Base-by-base conservation (phyloP, 2,329 filamentous ascomycete genomes). In the Paecilomyces sp. region DNA sequence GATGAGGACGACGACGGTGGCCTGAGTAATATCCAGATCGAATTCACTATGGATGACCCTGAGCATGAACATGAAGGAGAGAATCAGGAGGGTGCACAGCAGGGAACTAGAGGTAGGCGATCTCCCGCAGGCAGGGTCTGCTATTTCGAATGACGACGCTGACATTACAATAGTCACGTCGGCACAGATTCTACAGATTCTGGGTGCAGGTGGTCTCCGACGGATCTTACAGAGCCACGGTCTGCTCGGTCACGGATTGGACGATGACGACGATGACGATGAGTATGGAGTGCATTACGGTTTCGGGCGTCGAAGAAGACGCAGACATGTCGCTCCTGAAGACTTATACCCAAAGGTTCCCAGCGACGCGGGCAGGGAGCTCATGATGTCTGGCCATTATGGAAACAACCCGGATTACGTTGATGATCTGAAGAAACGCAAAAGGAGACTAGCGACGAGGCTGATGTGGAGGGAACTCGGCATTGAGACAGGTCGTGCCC, bases 301-400 rank as follows among this genome's bases (percentile, higher is more conserved):
- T 57, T 69, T 76, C 55, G 74, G 79, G 56, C 77, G 79, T 66
- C 75, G 80, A 50, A 72, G 79, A 34, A 76, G 54, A 15, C 34
- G 54, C 54, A 34, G 28, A 33, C 28, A 34, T 5, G n/a, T 3
- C 5, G 25, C 30, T 18, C 28, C 24, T 12, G 54, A 55, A 22
- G 73, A 86, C 62, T 77, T 84, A 53, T 92, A 92, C 61, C 91
- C 92, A n/a, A 89, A 89, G 66, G 86, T 96, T 0, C 93, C 93
- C 0, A 96, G 88, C 67, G 85, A 89, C 11, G 82, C 85, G 62
- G 93, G 94, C 7, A 80, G 76, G 55, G 85, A 88, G 66, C 78
- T 97, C 62, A 96, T 97, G 92, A 81, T 85, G 47, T 88, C 87
- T 31, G 93, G 93, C 1, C 80, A 79, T 2, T 97, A 97, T 75